These are phyloP conservation scores for Candida sithepensis DNA, from an alignment of 805 yeast species.

Conservation along the genomic window DNA sequence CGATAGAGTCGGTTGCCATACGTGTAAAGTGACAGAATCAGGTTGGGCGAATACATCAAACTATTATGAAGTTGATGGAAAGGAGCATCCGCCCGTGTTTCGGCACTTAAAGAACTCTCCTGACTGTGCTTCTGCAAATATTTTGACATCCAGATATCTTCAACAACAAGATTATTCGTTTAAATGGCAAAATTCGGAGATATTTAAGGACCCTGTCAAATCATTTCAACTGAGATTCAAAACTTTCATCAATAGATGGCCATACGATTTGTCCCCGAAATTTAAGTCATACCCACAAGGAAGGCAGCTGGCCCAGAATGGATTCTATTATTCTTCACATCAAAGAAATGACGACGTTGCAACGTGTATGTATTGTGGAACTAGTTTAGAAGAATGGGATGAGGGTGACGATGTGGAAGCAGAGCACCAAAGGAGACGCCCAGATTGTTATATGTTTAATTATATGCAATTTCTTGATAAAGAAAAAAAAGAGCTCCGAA, in stretches of 20 bases:
- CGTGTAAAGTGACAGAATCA: constrained; percentile 52
- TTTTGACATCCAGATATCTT: constrained; percentile 14
- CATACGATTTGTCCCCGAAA: constrained; percentile 31
- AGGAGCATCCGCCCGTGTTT: constrained; percentile 18
- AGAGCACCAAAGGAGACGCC: constrained; percentile 50
- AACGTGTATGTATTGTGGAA: constrained; percentile 61
- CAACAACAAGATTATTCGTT: constrained; percentile 10
- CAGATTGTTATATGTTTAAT: constrained; percentile 39
- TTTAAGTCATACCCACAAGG: constrained; percentile 35
- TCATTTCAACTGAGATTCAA: constrained; percentile 33
- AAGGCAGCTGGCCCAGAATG: constrained; percentile 50
- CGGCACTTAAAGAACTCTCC: constrained; percentile 26
- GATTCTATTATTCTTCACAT: constrained; percentile 58
- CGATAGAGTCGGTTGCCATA: constrained; percentile 55
- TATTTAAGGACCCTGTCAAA: constrained; percentile 34
- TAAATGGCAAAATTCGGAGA: constrained; percentile 19
- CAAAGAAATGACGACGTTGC: constrained; percentile 49
- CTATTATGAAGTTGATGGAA: constrained; percentile 4
- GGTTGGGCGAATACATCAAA: constrained; percentile 42
- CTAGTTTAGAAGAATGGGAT: constrained; percentile 71
- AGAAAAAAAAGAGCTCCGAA: constrained; percentile 18
- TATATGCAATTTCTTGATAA: neutral
- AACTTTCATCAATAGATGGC: constrained; percentile 45
- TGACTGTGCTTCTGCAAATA: constrained; percentile 21
- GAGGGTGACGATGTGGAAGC: constrained; percentile 55